Conservation (phyloP, 2,329 filamentous ascomycete genomes). For the Rosellinia necatrix region DNA sequence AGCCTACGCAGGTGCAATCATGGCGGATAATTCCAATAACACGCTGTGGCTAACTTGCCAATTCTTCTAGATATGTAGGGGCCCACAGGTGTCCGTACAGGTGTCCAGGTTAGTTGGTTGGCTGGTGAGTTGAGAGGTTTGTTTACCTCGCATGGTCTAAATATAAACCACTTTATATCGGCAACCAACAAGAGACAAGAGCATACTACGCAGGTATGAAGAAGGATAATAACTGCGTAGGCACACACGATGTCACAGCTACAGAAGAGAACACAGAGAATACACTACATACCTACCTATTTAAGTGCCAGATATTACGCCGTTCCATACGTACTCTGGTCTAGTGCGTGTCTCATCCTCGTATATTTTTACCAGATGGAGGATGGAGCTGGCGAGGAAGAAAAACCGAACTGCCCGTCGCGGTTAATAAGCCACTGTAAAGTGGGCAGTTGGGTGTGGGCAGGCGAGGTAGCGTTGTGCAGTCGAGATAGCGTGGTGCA, state of each 20-base stretch:
- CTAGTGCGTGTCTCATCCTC: conserved; percentile 9
- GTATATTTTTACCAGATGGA: conserved; percentile 8
- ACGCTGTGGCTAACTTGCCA: no score
- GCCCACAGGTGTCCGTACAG: no score
- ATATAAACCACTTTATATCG: no score
- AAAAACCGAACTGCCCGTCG: conserved; percentile 13
- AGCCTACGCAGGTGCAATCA: neutral
- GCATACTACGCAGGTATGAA: conserved; percentile 1
- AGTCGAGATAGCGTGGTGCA: neutral
- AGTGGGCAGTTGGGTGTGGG: no score
- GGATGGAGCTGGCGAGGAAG: neutral
- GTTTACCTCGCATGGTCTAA: no score
- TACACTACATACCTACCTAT: conserved; percentile 9
- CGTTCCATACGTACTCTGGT: no score
- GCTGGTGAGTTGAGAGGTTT: no score
- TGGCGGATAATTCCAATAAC: no score
- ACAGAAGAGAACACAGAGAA: conserved; percentile 9
- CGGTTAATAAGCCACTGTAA: conserved; percentile 11
- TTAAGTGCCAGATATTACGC: conserved; percentile 1
- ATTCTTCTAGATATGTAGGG: no score
- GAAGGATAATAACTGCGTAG: neutral
- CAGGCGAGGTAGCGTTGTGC: neutral
- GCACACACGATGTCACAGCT: neutral
- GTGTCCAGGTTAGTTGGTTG: no score
- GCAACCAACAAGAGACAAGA: no score